A percentile compares a stretch with the other conserved stretches of the same genome.
These are phyloP conservation scores for Pistacia integerrima DNA, from an alignment of 345 rosid species.

Conservation along the genomic window DNA sequence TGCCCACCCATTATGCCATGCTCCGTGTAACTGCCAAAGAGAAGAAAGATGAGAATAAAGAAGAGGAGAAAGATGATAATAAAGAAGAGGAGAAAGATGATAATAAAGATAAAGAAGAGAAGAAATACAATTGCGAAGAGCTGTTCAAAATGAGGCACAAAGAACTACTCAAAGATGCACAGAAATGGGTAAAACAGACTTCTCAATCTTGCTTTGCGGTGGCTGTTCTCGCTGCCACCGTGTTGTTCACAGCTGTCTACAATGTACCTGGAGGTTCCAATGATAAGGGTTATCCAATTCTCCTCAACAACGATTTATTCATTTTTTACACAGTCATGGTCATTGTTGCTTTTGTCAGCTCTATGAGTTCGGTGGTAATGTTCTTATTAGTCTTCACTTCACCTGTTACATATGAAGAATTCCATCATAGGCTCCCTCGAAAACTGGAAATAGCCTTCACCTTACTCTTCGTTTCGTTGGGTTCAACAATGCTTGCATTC, in stretches of 20 bases:
- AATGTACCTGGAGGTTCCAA: not conserved
- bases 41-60: too few relatives aligned
- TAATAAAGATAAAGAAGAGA: too few relatives aligned
- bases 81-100: too few relatives aligned
- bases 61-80: too few relatives aligned
- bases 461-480: slow-evolving; percentile 28
- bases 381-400: not conserved
- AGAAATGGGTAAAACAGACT: not conserved
- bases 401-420: slow-evolving; percentile 11
- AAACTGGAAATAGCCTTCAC: slow-evolving; percentile 25
- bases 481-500: slow-evolving; percentile 28
- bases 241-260: not conserved
- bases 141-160: not conserved
- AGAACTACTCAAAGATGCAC: not conserved
- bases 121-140: not conserved
- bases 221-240: not conserved
- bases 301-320: slow-evolving; percentile 16
- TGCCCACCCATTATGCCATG: too few relatives aligned
- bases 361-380: slow-evolving; percentile 28
- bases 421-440: slow-evolving; percentile 16
- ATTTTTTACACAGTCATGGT: slow-evolving; percentile 26
- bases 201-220: too few relatives aligned
- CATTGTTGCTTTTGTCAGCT: not conserved
- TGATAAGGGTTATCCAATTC: slow-evolving; percentile 18
- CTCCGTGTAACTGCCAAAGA: too few relatives aligned